Base-by-base conservation (phyloP, 371 early-diverging fungal species). In the Rhizopus sp. region DNA sequence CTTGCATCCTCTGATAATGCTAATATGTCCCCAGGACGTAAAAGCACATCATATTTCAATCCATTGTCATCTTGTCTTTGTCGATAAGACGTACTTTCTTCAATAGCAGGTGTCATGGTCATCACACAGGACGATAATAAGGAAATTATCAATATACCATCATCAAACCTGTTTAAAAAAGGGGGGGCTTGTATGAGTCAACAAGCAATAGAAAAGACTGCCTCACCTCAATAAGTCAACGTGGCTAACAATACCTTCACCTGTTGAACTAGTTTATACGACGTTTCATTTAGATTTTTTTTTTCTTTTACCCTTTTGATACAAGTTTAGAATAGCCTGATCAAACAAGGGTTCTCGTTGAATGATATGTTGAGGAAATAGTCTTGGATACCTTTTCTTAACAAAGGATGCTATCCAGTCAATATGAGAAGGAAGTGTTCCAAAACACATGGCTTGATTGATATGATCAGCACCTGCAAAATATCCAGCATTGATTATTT, bases 391-490 rank as follows among this genome's bases (percentile, higher is more conserved):
- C 13, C 31, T 41, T 5, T 59, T 7, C 5, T 30, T 33, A 2
- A 68, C 41, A 64, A 66, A 66, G 3, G 41, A 3, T 2, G 37
- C 41, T 1, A 78, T 38, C 61, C 60, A 58, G 3, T 52, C 34
- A 7, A 78, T 49, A 9, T 53, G 64, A 0, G 10, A 33, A 5
- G 75, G 73, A 5, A 78, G 55, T 23, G 61, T 31, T 5, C 79
- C 79, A 70, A 78, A 78, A 7, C 64, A 49, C 76, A 78, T 78
- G 42, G 67, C 68, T 52, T 78, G 79, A 44, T 78, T 75, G 3
- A 41, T 46, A 8, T 13, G n/a, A 0, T 59, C 46, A 10, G 45
- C 32, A 5, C 40, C 52, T 13, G 60, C 35, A 51, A 78, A 73
- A 30, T 64, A 62, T 5, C 59, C 49, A 6, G 53, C 9, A 3